Conservation (phyloP, 2,329 filamentous ascomycete species). For the Penicillium fuscoglaucum region DNA sequence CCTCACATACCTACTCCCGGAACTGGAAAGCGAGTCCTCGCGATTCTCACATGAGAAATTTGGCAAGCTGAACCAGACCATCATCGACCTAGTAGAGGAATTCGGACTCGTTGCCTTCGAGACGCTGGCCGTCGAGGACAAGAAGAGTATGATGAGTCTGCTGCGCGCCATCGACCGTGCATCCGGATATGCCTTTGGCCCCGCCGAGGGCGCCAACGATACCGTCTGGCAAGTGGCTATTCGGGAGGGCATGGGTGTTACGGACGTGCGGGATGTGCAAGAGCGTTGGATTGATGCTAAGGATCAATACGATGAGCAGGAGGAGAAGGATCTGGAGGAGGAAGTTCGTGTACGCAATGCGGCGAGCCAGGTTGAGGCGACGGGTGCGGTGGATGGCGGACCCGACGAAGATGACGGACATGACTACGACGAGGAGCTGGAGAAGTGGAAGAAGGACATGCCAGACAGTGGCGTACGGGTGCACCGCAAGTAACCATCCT, state of each 20-base stretch:
- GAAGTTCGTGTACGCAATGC: slow-evolving; percentile 60
- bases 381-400: slow-evolving; percentile 28
- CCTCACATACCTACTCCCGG: slow-evolving; percentile 76
- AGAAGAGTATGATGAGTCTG: slow-evolving; percentile 92
- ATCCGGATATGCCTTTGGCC: slow-evolving; percentile 88
- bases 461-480: slow-evolving; percentile 70
- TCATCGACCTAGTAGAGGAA: slow-evolving; percentile 82
- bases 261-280: slow-evolving; percentile 87
- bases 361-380: slow-evolving; percentile 27
- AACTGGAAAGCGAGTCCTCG: slow-evolving; percentile 76
- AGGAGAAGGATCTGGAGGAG: slow-evolving; percentile 72
- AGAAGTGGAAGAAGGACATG: slow-evolving; percentile 40
- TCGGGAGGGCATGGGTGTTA: slow-evolving; percentile 65
- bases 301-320: slow-evolving; percentile 80
- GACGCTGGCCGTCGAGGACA: slow-evolving; percentile 93
- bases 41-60: slow-evolving; percentile 73
- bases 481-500: slow-evolving; percentile 57
- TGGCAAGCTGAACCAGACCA: slow-evolving; percentile 77
- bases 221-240: slow-evolving; percentile 97
- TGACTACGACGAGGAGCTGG: slow-evolving; percentile 26
- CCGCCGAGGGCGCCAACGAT: slow-evolving; percentile 88
- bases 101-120: slow-evolving; percentile 91
- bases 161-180: slow-evolving; percentile 87
- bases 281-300: slow-evolving; percentile 93
- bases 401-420: slow-evolving; percentile 38